A percentile compares a stretch with the other conserved stretches of the same genome.
Evolutionary conservation across 352 stramenopile species (phyloP).

Genomic region (Pythium insidiosum): DNA sequence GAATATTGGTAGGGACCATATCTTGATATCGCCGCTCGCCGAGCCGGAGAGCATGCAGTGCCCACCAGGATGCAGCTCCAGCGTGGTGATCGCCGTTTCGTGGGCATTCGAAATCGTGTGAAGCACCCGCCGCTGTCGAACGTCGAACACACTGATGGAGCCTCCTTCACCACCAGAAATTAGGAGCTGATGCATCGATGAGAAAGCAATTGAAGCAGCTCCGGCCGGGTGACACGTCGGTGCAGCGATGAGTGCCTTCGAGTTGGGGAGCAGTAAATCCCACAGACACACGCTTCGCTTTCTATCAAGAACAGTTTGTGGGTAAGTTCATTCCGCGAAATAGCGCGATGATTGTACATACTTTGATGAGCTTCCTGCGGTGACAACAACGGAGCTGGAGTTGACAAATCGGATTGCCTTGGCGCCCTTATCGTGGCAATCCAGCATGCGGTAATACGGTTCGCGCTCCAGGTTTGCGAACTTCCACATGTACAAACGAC

Average conservation of each 20-base stretch:
- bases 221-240: conserved; percentile 70
- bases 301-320: conserved; percentile 18
- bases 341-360: conserved; percentile 35
- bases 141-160: conserved; percentile 80
- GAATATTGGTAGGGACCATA: conserved; percentile 84
- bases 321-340: too few species aligned
- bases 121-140: conserved; percentile 79
- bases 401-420: conserved; percentile 77
- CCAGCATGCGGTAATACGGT: conserved; percentile 58
- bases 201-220: conserved; percentile 70
- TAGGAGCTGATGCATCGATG: conserved; percentile 67
- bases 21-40: conserved; percentile 79
- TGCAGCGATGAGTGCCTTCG: conserved; percentile 61
- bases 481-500: conserved; percentile 75
- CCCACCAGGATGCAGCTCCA: conserved; percentile 68
- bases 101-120: conserved; percentile 80
- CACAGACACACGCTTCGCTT: conserved; percentile 81
- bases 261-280: conserved; percentile 69
- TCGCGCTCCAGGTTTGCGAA: conserved; percentile 63
- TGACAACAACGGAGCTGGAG: conserved; percentile 66
- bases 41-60: conserved; percentile 81
- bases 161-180: conserved; percentile 76
- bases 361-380: conserved; percentile 66
- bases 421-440: conserved; percentile 83
- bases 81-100: conserved; percentile 77